A percentile compares a stretch with the other conserved stretches of the same genome.
Evolutionary conservation across 2,329 filamentous ascomycete species (phyloP).

Genomic region (Xylaria sp.): DNA sequence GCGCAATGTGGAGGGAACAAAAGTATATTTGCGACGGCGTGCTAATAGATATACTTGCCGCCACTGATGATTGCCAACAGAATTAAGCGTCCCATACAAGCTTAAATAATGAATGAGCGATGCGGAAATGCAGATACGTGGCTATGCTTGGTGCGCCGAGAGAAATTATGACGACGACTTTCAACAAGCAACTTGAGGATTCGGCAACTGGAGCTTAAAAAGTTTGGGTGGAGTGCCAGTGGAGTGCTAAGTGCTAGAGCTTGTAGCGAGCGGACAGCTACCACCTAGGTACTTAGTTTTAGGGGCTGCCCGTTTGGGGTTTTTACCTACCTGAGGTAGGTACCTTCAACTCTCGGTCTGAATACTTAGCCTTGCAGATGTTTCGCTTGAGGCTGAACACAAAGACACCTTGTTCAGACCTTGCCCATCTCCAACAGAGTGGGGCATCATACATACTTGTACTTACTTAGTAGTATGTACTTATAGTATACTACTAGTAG

Average conservation of each 20-base stretch:
- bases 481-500: no score
- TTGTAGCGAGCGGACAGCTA: no score
- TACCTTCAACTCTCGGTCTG: no score
- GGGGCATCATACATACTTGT: conserved; percentile 8
- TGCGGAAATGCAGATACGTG: conserved; percentile 19
- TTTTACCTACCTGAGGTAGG: no score
- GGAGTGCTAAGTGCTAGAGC: neutral
- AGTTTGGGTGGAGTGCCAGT: neutral
- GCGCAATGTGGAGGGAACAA: conserved; percentile 12
- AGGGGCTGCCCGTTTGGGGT: no score
- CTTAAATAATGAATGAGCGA: conserved; percentile 20
- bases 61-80: neutral
- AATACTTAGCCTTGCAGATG: neutral
- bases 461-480: no score
- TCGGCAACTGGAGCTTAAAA: conserved; percentile 22
- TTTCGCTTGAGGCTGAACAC: conserved; percentile 20
- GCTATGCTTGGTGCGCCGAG: conserved; percentile 38
- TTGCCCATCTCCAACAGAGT: conserved; percentile 12
- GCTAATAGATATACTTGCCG: neutral
- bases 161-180: conserved; percentile 43
- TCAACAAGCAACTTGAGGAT: conserved; percentile 3
- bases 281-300: neutral
- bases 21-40: conserved; percentile 5
- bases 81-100: neutral
- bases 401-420: conserved; percentile 29